Percentiles rank a stretch among this genome's conserved stretches.
phyloP scores from a whole-genome alignment of 805 yeast species.

The Candida andamanensis region DNA sequence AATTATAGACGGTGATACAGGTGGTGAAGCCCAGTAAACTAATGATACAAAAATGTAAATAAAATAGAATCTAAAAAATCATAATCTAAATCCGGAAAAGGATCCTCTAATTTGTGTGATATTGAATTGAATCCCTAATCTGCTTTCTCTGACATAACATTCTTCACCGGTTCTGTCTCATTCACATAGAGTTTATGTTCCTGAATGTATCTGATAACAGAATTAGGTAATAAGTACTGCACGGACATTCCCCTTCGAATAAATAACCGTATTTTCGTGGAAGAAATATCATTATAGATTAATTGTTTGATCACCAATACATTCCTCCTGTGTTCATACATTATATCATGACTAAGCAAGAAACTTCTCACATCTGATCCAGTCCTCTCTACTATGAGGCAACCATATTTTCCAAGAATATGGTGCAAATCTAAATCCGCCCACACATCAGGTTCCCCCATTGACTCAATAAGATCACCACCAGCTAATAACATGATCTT shows the following conservation, averaged over 20 bases:
- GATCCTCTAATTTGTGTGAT: too few species aligned
- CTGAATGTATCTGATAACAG: slow-evolving; percentile 90
- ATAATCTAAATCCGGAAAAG: too few species aligned
- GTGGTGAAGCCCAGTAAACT: too few species aligned
- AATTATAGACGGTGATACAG: too few species aligned
- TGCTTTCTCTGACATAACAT: slow-evolving; percentile 48
- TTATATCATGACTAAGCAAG: slow-evolving; percentile 87
- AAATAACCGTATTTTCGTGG: slow-evolving; percentile 90
- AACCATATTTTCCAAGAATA: slow-evolving; percentile 92
- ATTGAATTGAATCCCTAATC: too few species aligned
- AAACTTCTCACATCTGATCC: slow-evolving; percentile 94
- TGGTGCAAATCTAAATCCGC: slow-evolving; percentile 93
- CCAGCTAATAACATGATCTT: slow-evolving; percentile 96
- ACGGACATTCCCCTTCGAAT: slow-evolving; percentile 95
- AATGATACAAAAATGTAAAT: too few species aligned
- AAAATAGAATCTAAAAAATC: too few species aligned
- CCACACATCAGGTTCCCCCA: slow-evolving; percentile 99
- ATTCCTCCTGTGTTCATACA: slow-evolving; percentile 94
- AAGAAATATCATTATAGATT: slow-evolving; percentile 91
- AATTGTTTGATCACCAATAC: slow-evolving; percentile 92
- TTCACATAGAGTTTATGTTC: slow-evolving; percentile 82
- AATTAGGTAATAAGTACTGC: slow-evolving; percentile 87
- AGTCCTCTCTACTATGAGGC: slow-evolving; percentile 93
- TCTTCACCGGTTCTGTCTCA: slow-evolving; percentile 91
- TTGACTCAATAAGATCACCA: slow-evolving; percentile 93